Conservation (phyloP, 495 filamentous ascomycete genomes). For the Lentithecium fluviatile region DNA sequence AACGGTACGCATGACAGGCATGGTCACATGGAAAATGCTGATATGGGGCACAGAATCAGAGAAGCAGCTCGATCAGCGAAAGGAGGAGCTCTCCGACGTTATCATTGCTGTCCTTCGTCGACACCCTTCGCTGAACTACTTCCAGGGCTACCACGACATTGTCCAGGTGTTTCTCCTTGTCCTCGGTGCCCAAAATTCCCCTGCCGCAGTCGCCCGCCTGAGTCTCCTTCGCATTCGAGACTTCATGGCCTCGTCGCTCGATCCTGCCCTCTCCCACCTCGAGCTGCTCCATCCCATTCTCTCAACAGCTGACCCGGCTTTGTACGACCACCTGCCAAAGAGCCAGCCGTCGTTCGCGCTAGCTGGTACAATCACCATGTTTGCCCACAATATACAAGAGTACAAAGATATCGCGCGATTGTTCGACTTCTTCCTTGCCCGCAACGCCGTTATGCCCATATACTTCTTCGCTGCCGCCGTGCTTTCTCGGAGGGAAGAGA, state of each 20-base stretch:
- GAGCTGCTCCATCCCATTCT: constrained; percentile 81
- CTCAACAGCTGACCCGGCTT: constrained; percentile 59
- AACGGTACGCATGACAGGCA: constrained; percentile 50
- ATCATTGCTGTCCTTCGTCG: constrained; percentile 74
- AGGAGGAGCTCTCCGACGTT: constrained; percentile 68
- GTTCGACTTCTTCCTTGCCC: constrained; percentile 86
- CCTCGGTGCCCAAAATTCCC: constrained; percentile 57
- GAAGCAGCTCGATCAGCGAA: constrained; percentile 61
- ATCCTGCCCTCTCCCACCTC: constrained; percentile 76
- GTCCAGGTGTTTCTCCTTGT: constrained; percentile 93
- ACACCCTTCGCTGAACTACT: constrained; percentile 88
- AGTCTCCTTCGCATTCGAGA: constrained; percentile 89
- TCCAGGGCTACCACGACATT: constrained; percentile 98
- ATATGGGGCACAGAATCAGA: constrained; percentile 49
- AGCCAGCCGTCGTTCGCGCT: constrained; percentile 91
- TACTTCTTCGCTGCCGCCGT: constrained; percentile 82
- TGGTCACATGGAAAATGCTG: constrained; percentile 35
- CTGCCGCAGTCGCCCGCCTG: constrained; percentile 67
- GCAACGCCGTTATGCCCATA: constrained; percentile 77
- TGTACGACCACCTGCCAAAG: constrained; percentile 69
- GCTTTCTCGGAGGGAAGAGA: constrained; percentile 71
- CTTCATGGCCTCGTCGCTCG: constrained; percentile 93
- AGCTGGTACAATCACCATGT: constrained; percentile 85
- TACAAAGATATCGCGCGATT: constrained; percentile 83
- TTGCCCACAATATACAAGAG: constrained; percentile 90